A percentile compares a stretch with the other conserved stretches of the same genome.
phyloP scores from a whole-genome alignment of 257 asterid genomes.

The Echites panduratus region DNA sequence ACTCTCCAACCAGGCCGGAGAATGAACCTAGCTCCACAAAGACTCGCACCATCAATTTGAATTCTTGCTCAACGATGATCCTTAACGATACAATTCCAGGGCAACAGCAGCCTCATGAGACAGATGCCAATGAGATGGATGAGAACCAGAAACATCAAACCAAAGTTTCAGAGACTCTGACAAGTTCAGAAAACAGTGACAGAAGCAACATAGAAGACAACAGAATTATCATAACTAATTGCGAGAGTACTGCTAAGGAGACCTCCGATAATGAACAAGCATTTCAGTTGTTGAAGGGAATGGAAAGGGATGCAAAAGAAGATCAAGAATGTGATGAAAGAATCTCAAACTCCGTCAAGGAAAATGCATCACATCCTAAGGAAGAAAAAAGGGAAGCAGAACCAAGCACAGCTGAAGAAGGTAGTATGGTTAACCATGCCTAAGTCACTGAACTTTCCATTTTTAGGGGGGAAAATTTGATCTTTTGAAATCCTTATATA shows the following conservation, averaged over 20 bases:
- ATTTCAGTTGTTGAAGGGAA: slow-evolving; percentile 24
- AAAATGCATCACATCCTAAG: not conserved
- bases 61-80: not conserved
- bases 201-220: slow-evolving; percentile 30
- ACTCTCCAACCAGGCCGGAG: not conserved
- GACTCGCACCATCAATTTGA: not conserved
- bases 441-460: not conserved
- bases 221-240: slow-evolving; percentile 18
- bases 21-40: not conserved
- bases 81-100: slow-evolving; percentile 8
- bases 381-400: not conserved
- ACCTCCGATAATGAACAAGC: slow-evolving; percentile 26
- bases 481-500: not conserved
- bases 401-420: not conserved
- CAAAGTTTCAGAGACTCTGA: slow-evolving; percentile 13
- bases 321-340: slow-evolving; percentile 2
- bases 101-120: slow-evolving; percentile 23
- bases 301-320: not conserved
- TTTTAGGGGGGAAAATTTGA: not conserved
- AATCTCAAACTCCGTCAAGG: not conserved
- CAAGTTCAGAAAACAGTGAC: slow-evolving; percentile 11
- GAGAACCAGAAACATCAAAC: slow-evolving; percentile 18
- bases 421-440: not conserved
- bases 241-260: slow-evolving; percentile 26
- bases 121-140: slow-evolving; percentile 19